Conservation (phyloP, 2,329 filamentous ascomycete genomes). For the Xylaria sp. region DNA sequence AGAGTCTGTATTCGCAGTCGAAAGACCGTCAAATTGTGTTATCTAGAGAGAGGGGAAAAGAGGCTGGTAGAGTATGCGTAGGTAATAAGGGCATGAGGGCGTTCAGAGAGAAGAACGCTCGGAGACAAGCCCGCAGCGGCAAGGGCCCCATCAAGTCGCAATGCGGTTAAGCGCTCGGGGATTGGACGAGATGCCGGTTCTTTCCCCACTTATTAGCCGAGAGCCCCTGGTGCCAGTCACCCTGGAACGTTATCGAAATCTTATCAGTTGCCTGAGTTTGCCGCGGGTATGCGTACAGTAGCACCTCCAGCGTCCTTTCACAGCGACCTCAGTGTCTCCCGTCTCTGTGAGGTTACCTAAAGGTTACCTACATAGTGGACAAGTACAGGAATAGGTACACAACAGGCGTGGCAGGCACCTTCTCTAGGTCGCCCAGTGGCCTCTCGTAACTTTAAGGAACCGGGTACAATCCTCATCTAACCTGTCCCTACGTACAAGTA, state of each 20-base stretch:
- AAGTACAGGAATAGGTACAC: neutral
- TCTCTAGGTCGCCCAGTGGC: too few species aligned
- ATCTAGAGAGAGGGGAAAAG: neutral
- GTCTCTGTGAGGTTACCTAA: neutral
- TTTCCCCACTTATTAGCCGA: conserved; percentile 17
- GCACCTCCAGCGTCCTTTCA: neutral
- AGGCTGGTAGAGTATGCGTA: neutral
- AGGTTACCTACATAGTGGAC: too few species aligned
- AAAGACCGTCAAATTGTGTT: neutral
- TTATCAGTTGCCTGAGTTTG: neutral
- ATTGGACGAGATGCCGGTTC: conserved; percentile 7
- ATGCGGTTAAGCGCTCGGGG: conserved; percentile 4
- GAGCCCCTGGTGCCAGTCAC: conserved; percentile 1
- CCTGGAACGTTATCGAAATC: neutral
- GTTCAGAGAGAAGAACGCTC: conserved; percentile 10
- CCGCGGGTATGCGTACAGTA: neutral
- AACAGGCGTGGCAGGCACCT: neutral
- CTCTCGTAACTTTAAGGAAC: too few species aligned
- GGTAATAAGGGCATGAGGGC: neutral
- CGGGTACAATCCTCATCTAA: too few species aligned
- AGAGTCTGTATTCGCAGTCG: neutral
- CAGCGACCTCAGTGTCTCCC: too few species aligned
- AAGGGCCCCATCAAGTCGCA: conserved; percentile 5
- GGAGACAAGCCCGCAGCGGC: conserved; percentile 17
- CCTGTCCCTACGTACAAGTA: too few species aligned